Conservation (phyloP, 139 green algal species). For the Deuterostichococcus epilithicus region DNA sequence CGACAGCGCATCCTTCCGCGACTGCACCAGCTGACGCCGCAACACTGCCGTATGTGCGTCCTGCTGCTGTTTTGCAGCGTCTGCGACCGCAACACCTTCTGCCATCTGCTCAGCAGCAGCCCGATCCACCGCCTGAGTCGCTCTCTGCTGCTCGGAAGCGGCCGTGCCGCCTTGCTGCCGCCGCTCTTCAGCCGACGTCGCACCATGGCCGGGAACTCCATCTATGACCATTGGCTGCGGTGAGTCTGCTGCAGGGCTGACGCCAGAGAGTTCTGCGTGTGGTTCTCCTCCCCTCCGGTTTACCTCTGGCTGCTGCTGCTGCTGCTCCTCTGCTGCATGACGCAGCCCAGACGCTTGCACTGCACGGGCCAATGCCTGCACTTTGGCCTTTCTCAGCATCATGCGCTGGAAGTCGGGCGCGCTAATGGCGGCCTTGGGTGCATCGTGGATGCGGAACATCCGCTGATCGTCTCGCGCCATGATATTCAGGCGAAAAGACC, state of each 20-base stretch:
- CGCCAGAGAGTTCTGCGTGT: no score
- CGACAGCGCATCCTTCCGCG: not conserved
- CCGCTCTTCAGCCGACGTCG: no score
- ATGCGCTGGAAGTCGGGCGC: not conserved
- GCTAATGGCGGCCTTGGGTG: not conserved
- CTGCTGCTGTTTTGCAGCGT: not conserved
- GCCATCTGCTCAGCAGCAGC: no score
- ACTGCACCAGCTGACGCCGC: not conserved
- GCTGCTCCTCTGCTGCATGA: not conserved
- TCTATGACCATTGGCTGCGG: not conserved
- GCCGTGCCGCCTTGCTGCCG: no score
- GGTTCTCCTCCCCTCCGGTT: no score
- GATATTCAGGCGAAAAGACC: no score
- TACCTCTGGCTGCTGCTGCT: no score
- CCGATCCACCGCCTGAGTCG: no score
- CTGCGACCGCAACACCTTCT: no score
- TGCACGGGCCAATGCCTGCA: not conserved
- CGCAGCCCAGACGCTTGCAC: not conserved
- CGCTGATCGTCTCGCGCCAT: not conserved
- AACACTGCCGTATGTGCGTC: not conserved
- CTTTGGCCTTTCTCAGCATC: not conserved
- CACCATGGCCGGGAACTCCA: not conserved
- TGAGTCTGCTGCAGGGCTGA: no score
- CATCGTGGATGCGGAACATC: conserved; percentile 1
- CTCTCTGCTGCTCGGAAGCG: not conserved